phyloP scores from a whole-genome alignment of 2,329 filamentous ascomycete genomes.

The Penicillium sp. region DNA sequence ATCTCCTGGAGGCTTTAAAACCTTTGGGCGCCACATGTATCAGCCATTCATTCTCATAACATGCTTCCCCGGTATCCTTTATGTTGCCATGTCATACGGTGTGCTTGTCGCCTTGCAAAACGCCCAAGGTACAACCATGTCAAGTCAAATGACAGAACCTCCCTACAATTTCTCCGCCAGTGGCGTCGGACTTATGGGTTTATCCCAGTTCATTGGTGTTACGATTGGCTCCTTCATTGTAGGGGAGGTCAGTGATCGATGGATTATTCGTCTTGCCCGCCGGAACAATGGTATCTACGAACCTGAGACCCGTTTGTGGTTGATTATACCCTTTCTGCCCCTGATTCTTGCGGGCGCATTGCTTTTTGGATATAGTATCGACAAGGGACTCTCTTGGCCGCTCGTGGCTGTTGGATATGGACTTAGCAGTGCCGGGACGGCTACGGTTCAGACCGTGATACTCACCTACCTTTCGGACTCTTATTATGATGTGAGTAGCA shows the following conservation, averaged over 20 bases:
- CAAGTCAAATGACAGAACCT: slow-evolving; percentile 32
- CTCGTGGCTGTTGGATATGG: background rate
- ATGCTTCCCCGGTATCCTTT: slow-evolving; percentile 49
- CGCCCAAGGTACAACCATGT: slow-evolving; percentile 36
- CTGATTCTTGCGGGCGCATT: background rate
- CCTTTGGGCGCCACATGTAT: slow-evolving; percentile 22
- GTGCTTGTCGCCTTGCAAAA: slow-evolving; percentile 36
- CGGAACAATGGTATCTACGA: slow-evolving; percentile 41
- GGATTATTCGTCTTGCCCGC: slow-evolving; percentile 33
- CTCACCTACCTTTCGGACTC: background rate
- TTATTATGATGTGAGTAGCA: background rate
- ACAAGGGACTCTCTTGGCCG: background rate
- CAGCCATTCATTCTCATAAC: slow-evolving; percentile 29
- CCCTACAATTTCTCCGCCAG: slow-evolving; percentile 40
- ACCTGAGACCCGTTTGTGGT: slow-evolving; percentile 44
- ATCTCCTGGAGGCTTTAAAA: background rate
- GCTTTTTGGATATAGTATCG: background rate
- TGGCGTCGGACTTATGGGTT: slow-evolving; percentile 37
- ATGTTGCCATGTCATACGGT: slow-evolving; percentile 38
- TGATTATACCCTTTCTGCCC: slow-evolving; percentile 7
- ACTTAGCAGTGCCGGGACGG: background rate
- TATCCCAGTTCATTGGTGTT: slow-evolving; percentile 40
- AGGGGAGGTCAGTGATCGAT: slow-evolving; percentile 36
- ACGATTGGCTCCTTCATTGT: slow-evolving; percentile 30
- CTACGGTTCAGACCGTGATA: background rate